A percentile compares a stretch with the other conserved stretches of the same genome.
These are phyloP conservation scores for Fusarium sp. DNA, from an alignment of 2,329 filamentous ascomycete genomes.

Conservation along the genomic window DNA sequence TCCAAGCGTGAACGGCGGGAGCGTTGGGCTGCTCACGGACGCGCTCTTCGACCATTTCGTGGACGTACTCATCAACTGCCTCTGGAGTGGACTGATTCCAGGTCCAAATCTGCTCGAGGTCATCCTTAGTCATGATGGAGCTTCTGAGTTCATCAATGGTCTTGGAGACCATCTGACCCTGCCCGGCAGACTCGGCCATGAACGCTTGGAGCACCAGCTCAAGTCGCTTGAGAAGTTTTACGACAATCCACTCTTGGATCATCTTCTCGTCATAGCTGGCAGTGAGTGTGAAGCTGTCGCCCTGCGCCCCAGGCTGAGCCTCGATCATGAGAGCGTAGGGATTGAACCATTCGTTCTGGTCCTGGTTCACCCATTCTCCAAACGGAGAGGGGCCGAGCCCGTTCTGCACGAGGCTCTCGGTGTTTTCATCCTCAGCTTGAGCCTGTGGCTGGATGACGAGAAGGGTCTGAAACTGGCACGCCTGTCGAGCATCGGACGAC, in stretches of 20 bases:
- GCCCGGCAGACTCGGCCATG: background rate
- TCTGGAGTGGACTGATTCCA: background rate
- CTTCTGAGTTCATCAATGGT: background rate
- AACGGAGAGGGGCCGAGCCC: background rate
- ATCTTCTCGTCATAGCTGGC: background rate
- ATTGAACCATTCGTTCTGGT: background rate
- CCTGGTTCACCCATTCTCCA: background rate
- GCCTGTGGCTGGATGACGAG: background rate
- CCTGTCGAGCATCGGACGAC: background rate
- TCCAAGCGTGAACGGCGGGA: slow-evolving; percentile 16
- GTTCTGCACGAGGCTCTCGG: background rate
- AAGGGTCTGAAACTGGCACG: background rate
- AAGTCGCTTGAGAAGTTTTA: background rate
- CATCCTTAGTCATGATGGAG: background rate
- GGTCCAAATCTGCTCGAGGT: background rate
- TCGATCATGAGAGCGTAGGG: background rate
- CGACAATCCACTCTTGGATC: background rate
- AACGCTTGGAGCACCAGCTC: background rate
- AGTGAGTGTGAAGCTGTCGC: background rate
- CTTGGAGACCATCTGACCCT: background rate
- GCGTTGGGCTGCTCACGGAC: background rate
- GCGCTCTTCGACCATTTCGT: background rate
- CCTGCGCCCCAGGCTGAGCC: background rate
- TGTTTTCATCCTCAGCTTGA: background rate
- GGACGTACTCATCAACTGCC: background rate